Conservation (phyloP, 148 eudicot genomes). For the Hydrangea macrophylla region DNA sequence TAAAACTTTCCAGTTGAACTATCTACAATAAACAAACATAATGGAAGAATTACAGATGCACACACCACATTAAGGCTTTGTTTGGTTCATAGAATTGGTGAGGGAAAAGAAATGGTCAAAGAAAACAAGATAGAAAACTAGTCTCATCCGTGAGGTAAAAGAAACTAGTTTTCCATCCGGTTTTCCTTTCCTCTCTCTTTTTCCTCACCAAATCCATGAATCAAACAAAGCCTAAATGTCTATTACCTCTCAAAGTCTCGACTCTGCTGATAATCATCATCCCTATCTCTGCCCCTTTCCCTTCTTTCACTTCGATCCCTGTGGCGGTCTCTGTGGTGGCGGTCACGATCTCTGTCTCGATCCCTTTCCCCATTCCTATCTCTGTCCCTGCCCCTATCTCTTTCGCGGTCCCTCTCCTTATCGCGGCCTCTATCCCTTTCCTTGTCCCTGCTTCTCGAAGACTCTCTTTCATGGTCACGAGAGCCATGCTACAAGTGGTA, state of each 20-base stretch:
- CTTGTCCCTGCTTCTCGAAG: slow-evolving; percentile 57
- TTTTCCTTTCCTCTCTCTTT: too few relatives aligned
- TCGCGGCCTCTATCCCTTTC: slow-evolving; percentile 37
- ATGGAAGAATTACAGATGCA: too few relatives aligned
- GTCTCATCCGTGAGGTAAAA: too few relatives aligned
- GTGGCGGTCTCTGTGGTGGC: slow-evolving; percentile 30
- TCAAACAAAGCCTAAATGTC: not conserved
- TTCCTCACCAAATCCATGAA: too few relatives aligned
- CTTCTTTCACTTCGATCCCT: slow-evolving; percentile 26
- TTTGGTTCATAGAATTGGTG: too few relatives aligned
- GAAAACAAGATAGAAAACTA: not conserved
- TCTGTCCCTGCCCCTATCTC: slow-evolving; percentile 36
- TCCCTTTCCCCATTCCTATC: slow-evolving; percentile 39
- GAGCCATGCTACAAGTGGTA: slow-evolving; percentile 47
- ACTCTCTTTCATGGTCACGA: slow-evolving; percentile 49
- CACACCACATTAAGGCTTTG: too few relatives aligned
- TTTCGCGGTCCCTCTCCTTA: slow-evolving; percentile 35
- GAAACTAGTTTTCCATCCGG: too few relatives aligned
- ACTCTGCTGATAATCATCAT: slow-evolving; percentile 53
- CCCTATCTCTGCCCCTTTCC: slow-evolving; percentile 46
- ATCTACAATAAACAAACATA: not conserved
- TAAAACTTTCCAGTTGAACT: not conserved
- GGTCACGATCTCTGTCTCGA: slow-evolving; percentile 31
- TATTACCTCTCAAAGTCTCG: slow-evolving; percentile 63
- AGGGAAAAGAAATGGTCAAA: not conserved